Base-by-base conservation (phyloP, 257 asterid species). In the Scutellaria minor region DNA sequence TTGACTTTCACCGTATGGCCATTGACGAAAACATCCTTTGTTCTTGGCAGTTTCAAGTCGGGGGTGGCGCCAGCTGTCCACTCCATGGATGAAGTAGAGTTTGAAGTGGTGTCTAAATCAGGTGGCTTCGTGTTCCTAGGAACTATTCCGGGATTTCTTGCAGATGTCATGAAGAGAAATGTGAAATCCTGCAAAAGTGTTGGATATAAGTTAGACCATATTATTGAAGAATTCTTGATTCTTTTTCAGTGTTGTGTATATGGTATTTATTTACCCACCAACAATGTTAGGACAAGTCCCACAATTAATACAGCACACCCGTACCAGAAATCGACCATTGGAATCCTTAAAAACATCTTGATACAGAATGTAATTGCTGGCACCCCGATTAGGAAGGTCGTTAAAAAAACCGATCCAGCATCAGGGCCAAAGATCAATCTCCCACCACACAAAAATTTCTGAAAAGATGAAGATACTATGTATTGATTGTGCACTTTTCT, bases 371-470 rank as follows among this genome's bases (percentile, higher is more conserved):
- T 80, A 10, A 86, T 3, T 46, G 96, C 90, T 64, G 98, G 94
- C 61, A 85, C 74, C 55, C 89, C 96, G 47, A 92, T 89, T 46
- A 89, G 75, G 59, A 84, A 74, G 54, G 83, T 80, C 0, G 98
- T 78, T 64, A 89, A 51, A 76, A 88, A 57, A 11, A 82, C 53
- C 24, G 96, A 88, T 64, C 79, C 74, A 10, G 77, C 89, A 75
- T 89, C 96, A 0, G 96, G 98, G 63, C 97, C 98, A 41, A 88
- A 86, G 71, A 89, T 61, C 83, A 92, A 73, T 74, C 96, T 85
- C 85, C 96, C 96, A 3, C 96, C 96, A 75, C 90, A 92, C 18
- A 86, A 46, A 76, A 92, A 88, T 71, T 79, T 92, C 98, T 92
- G 90, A 46, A 77, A 75, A 51, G 66, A 31, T 4, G 5, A 18